phyloP scores from a whole-genome alignment of 352 stramenopile species.

The Aphanomyces euteiches region DNA sequence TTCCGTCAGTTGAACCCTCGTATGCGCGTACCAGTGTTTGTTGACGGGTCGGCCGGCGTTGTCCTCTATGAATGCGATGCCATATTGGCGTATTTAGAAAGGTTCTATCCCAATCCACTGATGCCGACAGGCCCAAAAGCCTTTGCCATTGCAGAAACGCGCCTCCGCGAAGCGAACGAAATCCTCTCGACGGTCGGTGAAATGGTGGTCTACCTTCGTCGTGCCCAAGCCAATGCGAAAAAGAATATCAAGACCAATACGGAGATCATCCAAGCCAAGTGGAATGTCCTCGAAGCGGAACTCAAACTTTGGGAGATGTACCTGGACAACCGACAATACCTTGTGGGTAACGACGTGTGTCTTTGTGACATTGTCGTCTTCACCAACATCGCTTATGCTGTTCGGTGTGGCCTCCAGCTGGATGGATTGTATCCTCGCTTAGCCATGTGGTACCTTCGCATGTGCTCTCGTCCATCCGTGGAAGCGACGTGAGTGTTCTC shows the following conservation, averaged over 20 bases:
- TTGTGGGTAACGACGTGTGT: conserved; percentile 63
- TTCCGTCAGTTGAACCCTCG: conserved; percentile 73
- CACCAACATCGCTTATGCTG: conserved; percentile 81
- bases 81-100: conserved; percentile 80
- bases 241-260: conserved; percentile 51
- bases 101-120: conserved; percentile 44
- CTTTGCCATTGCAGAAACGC: conserved; percentile 69
- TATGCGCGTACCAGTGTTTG: conserved; percentile 76
- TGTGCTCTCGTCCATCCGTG: conserved; percentile 65
- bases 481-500: conserved; percentile 45
- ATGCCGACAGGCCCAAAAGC: conserved; percentile 35
- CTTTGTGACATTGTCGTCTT: conserved; percentile 81
- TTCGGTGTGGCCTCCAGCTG: conserved; percentile 77
- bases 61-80: conserved; percentile 76
- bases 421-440: conserved; percentile 74
- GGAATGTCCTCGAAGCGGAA: conserved; percentile 60
- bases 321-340: conserved; percentile 54
- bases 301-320: conserved; percentile 77
- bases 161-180: conserved; percentile 79
- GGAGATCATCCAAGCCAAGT: conserved; percentile 63
- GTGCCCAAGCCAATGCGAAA: conserved; percentile 32
- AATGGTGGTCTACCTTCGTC: conserved; percentile 72
- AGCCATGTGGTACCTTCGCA: conserved; percentile 71
- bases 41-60: conserved; percentile 38
- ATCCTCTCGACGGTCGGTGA: conserved; percentile 79